Base-by-base conservation (phyloP, 305 asterid genomes). In the Plantago lanceolata region DNA sequence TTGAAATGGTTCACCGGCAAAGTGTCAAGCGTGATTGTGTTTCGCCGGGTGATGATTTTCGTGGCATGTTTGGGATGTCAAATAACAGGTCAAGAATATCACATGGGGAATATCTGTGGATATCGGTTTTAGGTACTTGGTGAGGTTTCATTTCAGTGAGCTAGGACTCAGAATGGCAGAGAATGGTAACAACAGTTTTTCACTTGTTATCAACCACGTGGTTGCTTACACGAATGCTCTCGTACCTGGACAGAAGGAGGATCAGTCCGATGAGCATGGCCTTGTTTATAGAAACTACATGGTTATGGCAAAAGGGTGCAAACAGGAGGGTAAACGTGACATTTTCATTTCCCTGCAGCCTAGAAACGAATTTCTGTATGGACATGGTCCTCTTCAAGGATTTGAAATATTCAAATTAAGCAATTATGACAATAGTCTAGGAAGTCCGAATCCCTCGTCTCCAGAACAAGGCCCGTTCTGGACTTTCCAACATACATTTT, bases 371-470 rank as follows among this genome's bases (percentile, higher is more conserved):
- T 45, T 13, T 18, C 31, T 35, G 7, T 16, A 62, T 28, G 43
- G 51, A 16, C 14, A 57, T 48, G 73, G 68, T 54, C 71, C 65
- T 19, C 57, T 76, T 8, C 31, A 68, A 48, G 77, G 77, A 57
- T 48, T 76, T 45, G 80, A 76, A 31, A 65, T 76, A 35, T 59
- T 68, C 66, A 75, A 75, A 65, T 56, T 75, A 52, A 70, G 79
- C 21, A 71, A 70, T 66, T 62, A 50, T 14, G 74, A 74, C 40
- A 62, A 75, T 53, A 66, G 70, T 57, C 75, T 75, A 26, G 58
- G 56, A 13, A 21, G 57, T 49, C 52, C 57, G 12, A 47, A 57
- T 21, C 69, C 69, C 33, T 48, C 6, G 28, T 37, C 56, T 40
- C 19, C 64, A 16, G 24, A 54, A 24, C 44, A 8, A 57, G 54